Evolutionary conservation across 768 basidiomycete species (phyloP).

Genomic region (Pilatotrama ljubarskyi): DNA sequence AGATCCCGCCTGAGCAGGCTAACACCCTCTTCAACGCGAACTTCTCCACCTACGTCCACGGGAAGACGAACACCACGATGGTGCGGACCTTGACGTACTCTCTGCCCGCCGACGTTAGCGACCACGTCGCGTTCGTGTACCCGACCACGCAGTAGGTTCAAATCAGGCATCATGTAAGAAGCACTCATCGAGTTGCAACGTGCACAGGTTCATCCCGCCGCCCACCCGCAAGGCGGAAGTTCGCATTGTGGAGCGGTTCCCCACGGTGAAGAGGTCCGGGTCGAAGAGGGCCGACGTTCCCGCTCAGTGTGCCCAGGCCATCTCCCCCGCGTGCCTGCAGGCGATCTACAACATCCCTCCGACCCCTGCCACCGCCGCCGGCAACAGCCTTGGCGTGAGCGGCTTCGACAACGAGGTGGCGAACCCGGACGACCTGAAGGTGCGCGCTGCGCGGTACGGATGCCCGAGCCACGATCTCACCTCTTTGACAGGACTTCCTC

Average conservation of each 20-base stretch:
- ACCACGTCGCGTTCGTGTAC: constrained; percentile 34
- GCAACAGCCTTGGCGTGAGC: constrained; percentile 34
- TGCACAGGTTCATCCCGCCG: constrained; percentile 16
- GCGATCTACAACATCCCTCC: constrained; percentile 38
- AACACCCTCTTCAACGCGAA: constrained; percentile 38
- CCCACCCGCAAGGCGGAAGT: constrained; percentile 9
- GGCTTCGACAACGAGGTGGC: constrained; percentile 36
- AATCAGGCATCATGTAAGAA: neutral
- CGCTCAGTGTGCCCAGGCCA: constrained; percentile 24
- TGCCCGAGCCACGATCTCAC: constrained; percentile 26
- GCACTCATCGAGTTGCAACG: neutral
- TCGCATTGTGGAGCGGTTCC: neutral
- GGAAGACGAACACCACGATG: constrained; percentile 29
- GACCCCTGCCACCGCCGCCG: constrained; percentile 30
- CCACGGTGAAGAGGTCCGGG: neutral
- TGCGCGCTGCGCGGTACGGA: neutral
- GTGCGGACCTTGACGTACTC: constrained; percentile 41
- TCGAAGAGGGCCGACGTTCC: constrained; percentile 6
- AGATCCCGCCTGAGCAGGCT: constrained; percentile 33
- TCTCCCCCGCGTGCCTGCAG: constrained; percentile 33
- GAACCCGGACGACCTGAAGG: constrained; percentile 31
- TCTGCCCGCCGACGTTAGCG: constrained; percentile 33
- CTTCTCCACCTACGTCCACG: constrained; percentile 36
- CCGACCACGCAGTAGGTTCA: constrained; percentile 29
- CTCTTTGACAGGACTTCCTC: constrained; percentile 32